Evolutionary conservation across 805 yeast genomes (phyloP), one percentile per base, ranked within the genome.

Genomic region (Grigorovia jiainica): DNA sequence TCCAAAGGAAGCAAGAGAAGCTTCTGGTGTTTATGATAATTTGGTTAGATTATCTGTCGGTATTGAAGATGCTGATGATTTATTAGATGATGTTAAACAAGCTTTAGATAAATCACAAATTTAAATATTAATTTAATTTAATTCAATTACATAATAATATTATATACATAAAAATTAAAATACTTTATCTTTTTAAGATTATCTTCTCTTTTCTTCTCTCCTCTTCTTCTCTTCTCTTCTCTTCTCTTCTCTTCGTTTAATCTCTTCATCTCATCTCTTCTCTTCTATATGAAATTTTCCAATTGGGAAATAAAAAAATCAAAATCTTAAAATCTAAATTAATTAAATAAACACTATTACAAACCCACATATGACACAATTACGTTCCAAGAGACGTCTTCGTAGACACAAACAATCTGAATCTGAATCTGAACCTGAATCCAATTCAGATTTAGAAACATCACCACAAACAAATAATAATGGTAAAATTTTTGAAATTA

Each of bases 31-130:
- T 37, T 82, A 58, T 53, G 95, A 84, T 56, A 87, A 84, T 64
- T 73, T 86, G 64, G 71, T 86, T 53, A 78, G 95, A 70, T 70
- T 86, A 42, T 78, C 87, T 49, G 87, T 85, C 39, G 95, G 95
- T 65, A 82, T 86, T 47, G 95, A 86, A 68, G 94, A 83, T 54
- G 68, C 73, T 44, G 86, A 78, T 24, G 95, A 86, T 57, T 70
- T 86, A 61, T 67, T 85, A 46, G 71, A 66, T 7, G 95, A 86
- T 55, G 66, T 86, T 51, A 66, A 73, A 59, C 78, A 77, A 58
- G 95, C 95, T 40, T 70, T 85, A 53, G 66, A 65, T 25, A 50
- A 49, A 34, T 69, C 70, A 11, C 11, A 21, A 21, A 6, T 21
- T 21, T 6, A 8, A 21, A 21, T 21, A 6, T 21, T 6, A 21